phyloP scores from a whole-genome alignment of 768 basidiomycete species.

The Mycena leptocephala region DNA sequence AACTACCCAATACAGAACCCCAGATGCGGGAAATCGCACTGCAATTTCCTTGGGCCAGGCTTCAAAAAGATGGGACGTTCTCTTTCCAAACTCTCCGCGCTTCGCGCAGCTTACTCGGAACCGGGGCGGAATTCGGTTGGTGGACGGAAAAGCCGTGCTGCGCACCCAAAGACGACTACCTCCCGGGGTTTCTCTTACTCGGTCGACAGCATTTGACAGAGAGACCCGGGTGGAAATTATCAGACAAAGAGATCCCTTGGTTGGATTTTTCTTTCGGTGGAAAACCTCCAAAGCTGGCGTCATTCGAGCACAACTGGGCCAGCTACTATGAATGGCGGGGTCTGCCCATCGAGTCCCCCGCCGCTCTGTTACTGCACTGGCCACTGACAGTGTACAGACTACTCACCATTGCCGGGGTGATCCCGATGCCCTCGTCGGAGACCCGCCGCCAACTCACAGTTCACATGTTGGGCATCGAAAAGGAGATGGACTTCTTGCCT shows the following conservation, averaged over 20 bases:
- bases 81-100: slow-evolving; percentile 34
- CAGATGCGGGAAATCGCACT: slow-evolving; percentile 38
- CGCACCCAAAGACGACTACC: slow-evolving; percentile 38
- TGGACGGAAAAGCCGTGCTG: slow-evolving; percentile 52
- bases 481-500: slow-evolving; percentile 58
- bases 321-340: slow-evolving; percentile 64
- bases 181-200: slow-evolving; percentile 52
- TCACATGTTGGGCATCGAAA: slow-evolving; percentile 58
- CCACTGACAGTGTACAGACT: slow-evolving; percentile 59
- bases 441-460: not conserved
- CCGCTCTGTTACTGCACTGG: slow-evolving; percentile 60
- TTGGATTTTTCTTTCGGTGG: slow-evolving; percentile 45
- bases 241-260: slow-evolving; percentile 50
- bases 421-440: slow-evolving; percentile 22
- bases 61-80: slow-evolving; percentile 29
- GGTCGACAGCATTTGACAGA: slow-evolving; percentile 46
- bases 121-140: slow-evolving; percentile 54
- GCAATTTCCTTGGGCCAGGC: slow-evolving; percentile 44
- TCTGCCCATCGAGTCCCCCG: slow-evolving; percentile 59
- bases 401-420: slow-evolving; percentile 51
- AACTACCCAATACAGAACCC: not conserved
- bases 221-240: slow-evolving; percentile 55
- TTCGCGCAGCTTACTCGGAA: slow-evolving; percentile 49
- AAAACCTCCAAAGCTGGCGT: slow-evolving; percentile 43
- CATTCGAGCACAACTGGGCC: slow-evolving; percentile 54